These are phyloP conservation scores for Phytophthora tentaculata DNA, from an alignment of 352 stramenopile species.

Conservation along the genomic window DNA sequence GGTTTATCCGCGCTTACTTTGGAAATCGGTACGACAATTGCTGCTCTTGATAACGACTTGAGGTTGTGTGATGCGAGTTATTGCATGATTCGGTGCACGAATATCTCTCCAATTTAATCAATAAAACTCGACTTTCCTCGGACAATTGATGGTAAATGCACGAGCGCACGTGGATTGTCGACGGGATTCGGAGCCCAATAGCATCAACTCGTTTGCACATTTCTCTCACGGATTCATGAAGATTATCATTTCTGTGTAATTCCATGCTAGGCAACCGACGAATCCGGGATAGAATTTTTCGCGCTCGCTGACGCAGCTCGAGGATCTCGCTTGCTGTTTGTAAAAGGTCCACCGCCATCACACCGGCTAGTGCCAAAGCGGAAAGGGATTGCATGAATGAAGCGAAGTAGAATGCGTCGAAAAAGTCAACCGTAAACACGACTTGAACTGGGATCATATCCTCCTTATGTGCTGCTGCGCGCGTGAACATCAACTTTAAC, in stretches of 20 bases:
- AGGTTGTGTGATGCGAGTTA: conserved; percentile 9
- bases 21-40: background rate
- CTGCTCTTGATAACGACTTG: conserved; percentile 4
- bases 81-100: background rate
- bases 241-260: background rate
- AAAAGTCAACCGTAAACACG: conserved; percentile 28
- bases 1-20: background rate
- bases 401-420: conserved; percentile 26
- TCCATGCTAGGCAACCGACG: background rate
- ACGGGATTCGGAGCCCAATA: background rate
- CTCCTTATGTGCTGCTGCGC: conserved; percentile 15
- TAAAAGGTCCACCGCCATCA: conserved; percentile 8
- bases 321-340: conserved; percentile 15
- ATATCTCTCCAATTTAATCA: conserved; percentile 1
- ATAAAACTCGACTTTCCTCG: background rate
- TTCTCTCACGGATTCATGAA: background rate
- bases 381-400: conserved; percentile 23
- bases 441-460: conserved; percentile 31
- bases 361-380: background rate
- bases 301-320: conserved; percentile 11
- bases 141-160: conserved; percentile 19
- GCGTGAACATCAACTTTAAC: conserved; percentile 17
- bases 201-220: background rate
- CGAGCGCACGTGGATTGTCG: conserved; percentile 14
- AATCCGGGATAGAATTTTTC: conserved; percentile 2